phyloP scores from a whole-genome alignment of 768 basidiomycete species.

The Termitomyces heimii region DNA sequence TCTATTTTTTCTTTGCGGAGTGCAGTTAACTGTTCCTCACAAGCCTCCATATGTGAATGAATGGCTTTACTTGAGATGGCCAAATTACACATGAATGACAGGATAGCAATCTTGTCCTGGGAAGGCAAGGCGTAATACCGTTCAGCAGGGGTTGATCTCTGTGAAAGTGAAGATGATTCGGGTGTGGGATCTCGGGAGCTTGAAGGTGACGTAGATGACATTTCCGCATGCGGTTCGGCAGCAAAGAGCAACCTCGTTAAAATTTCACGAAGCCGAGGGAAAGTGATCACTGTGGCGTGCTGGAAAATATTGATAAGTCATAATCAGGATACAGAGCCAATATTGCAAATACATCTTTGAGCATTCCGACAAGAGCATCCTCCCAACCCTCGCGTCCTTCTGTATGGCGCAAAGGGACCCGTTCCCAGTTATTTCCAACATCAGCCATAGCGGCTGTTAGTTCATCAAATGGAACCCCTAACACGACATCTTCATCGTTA shows the following conservation, averaged over 20 bases:
- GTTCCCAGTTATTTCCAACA: constrained; percentile 84
- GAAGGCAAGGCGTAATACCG: constrained; percentile 71
- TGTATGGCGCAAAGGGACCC: constrained; percentile 60
- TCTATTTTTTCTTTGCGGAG: constrained; percentile 95
- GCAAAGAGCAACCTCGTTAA: constrained; percentile 70
- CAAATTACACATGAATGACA: constrained; percentile 85
- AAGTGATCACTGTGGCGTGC: constrained; percentile 70
- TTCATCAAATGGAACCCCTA: constrained; percentile 58
- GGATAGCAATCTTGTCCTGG: constrained; percentile 76
- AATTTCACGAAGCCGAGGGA: constrained; percentile 67
- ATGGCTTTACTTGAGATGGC: constrained; percentile 88
- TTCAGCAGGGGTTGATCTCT: constrained; percentile 50
- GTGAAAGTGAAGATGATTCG: constrained; percentile 28
- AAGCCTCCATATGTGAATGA: constrained; percentile 84
- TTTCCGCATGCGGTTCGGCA: constrained; percentile 45
- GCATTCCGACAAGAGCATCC: constrained; percentile 80
- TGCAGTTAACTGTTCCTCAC: constrained; percentile 86
- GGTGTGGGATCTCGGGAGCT: constrained; percentile 47
- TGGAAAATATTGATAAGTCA: constrained; percentile 19
- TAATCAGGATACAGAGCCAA: not conserved
- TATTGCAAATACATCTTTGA: constrained; percentile 75
- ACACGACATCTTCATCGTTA: constrained; percentile 30
- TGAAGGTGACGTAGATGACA: constrained; percentile 33
- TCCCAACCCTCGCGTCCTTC: constrained; percentile 89
- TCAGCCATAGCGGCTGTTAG: constrained; percentile 69